Conservation (phyloP, 306 rosid species). For the Heteromeles arbutifolia region DNA sequence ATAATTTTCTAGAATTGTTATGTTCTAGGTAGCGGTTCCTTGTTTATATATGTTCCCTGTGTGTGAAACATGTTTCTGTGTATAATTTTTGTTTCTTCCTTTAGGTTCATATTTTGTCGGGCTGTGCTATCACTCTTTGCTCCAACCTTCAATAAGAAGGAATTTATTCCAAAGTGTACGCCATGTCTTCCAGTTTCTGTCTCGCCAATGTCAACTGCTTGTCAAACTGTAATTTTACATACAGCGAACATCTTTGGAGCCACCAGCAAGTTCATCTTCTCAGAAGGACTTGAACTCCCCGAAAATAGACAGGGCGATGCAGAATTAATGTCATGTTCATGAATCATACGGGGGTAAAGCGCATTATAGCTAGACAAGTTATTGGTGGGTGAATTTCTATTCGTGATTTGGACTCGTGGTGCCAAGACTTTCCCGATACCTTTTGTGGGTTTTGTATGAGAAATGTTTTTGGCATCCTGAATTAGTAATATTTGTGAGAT, state of each 20-base stretch:
- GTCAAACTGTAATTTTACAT: conserved; percentile 43
- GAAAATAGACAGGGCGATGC: conserved; percentile 21
- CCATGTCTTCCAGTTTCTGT: conserved; percentile 57
- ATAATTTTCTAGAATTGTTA: neutral
- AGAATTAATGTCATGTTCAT: conserved; percentile 13
- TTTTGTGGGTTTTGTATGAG: neutral
- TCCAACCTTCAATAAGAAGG: conserved; percentile 51
- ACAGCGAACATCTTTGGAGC: conserved; percentile 60
- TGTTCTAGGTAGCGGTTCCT: neutral
- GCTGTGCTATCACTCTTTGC: conserved; percentile 52
- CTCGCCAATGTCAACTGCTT: conserved; percentile 26
- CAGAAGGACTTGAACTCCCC: conserved; percentile 35
- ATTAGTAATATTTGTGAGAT: neutral
- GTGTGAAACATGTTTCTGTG: neutral
- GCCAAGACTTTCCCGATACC: neutral
- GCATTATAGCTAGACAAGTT: neutral
- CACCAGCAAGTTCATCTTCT: conserved; percentile 42
- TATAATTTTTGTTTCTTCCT: conserved; percentile 3
- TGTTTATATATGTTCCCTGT: neutral
- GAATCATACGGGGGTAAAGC: neutral
- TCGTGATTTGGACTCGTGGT: neutral
- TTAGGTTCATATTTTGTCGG: conserved; percentile 77
- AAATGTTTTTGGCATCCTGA: neutral
- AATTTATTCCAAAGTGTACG: conserved; percentile 58
- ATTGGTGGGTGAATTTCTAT: neutral